These are phyloP conservation scores for Suillus cothurnatus DNA, from an alignment of 768 basidiomycete genomes.

Conservation along the genomic window DNA sequence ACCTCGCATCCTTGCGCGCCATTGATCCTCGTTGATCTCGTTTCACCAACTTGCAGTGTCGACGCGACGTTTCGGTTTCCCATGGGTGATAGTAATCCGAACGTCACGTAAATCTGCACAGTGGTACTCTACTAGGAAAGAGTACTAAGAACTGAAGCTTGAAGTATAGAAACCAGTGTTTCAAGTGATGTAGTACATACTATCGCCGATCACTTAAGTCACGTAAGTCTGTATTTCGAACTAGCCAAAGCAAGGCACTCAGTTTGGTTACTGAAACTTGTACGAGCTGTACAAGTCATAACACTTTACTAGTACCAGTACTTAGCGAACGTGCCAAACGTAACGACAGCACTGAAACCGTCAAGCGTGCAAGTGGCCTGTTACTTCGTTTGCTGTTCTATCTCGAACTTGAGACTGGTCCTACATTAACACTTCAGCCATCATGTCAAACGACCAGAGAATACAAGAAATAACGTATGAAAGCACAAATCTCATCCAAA, in stretches of 20 bases:
- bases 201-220: too few species aligned
- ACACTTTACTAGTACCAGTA: too few species aligned
- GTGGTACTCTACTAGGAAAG: too few species aligned
- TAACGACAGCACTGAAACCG: neutral
- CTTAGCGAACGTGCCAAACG: neutral
- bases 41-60: neutral
- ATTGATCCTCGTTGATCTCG: too few species aligned
- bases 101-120: too few species aligned
- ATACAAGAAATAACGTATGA: slow-evolving; percentile 7
- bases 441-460: neutral
- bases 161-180: neutral
- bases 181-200: too few species aligned
- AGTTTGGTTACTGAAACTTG: neutral
- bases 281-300: too few species aligned
- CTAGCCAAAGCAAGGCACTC: too few species aligned
- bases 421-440: neutral
- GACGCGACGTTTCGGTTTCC: too few species aligned
- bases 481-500: slow-evolving; percentile 9
- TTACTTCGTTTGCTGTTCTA: neutral
- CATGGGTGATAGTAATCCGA: too few species aligned
- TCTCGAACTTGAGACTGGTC: neutral
- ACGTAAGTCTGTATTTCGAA: too few species aligned
- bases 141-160: too few species aligned
- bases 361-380: neutral
- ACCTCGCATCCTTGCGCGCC: neutral